A percentile compares a stretch with the other conserved stretches of the same genome.
phyloP scores from a whole-genome alignment of 495 filamentous ascomycete genomes.

The Hypoxylon rickii region DNA sequence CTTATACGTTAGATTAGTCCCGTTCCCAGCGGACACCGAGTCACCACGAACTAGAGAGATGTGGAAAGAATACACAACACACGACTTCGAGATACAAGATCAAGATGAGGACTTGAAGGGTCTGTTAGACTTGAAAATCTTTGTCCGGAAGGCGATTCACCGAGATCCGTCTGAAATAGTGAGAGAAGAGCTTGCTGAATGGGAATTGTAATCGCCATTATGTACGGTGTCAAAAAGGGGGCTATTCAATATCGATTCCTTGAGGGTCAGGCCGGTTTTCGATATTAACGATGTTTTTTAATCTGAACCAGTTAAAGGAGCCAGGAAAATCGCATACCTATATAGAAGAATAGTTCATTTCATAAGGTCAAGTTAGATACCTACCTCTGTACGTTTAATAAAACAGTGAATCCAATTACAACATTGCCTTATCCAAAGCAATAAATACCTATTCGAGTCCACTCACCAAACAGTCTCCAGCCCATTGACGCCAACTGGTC shows the following conservation, averaged over 20 bases:
- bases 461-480: constrained; percentile 47
- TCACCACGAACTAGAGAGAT: constrained; percentile 8
- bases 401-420: too few species aligned
- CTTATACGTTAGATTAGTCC: background rate
- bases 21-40: constrained; percentile 1
- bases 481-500: constrained; percentile 49
- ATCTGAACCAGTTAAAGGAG: too few species aligned
- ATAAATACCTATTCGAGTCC: background rate
- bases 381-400: too few species aligned
- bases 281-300: too few species aligned
- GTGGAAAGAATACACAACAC: constrained; percentile 7
- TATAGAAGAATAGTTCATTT: too few species aligned
- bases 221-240: too few species aligned
- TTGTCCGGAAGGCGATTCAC: constrained; percentile 2
- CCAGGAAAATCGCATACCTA: too few species aligned
- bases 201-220: too few species aligned
- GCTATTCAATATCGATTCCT: too few species aligned
- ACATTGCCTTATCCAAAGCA: too few species aligned
- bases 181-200: background rate
- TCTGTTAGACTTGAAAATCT: constrained; percentile 4
- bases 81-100: constrained; percentile 4
- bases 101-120: background rate
- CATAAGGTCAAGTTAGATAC: too few species aligned
- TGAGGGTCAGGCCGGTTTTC: too few species aligned
- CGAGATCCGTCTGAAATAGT: background rate